Evolutionary conservation across 2,329 filamentous ascomycete species (phyloP).

Genomic region (Tolypocladium pustulatum): DNA sequence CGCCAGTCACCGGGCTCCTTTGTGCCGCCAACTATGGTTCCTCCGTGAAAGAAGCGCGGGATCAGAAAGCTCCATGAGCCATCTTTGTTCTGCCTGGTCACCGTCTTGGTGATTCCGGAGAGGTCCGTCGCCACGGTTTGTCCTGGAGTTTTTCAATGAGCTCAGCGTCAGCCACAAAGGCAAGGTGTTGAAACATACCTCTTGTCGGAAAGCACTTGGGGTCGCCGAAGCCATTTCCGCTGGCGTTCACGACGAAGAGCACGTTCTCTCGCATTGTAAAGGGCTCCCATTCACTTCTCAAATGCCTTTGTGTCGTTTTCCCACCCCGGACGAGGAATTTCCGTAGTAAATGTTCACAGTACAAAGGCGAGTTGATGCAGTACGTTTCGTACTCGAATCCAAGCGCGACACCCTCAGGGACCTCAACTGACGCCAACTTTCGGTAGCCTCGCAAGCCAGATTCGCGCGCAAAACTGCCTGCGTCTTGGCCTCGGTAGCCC

Average conservation of each 20-base stretch:
- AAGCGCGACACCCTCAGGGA: conserved; percentile 30
- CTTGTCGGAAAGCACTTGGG: conserved; percentile 20
- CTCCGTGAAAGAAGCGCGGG: conserved; percentile 48
- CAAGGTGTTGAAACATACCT: conserved; percentile 10
- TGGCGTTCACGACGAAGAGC: conserved; percentile 20
- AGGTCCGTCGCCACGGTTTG: conserved; percentile 28
- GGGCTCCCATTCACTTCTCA: conserved; percentile 21
- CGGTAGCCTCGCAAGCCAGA: conserved; percentile 17
- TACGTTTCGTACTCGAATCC: conserved; percentile 43
- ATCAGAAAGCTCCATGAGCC: conserved; percentile 53
- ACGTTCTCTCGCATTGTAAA: conserved; percentile 13
- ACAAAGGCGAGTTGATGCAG: conserved; percentile 44
- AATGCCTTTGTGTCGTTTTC: conserved; percentile 13
- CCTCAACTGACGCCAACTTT: conserved; percentile 19
- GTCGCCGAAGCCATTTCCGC: conserved; percentile 22
- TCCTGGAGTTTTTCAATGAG: conserved; percentile 9
- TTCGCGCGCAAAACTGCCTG: conserved; percentile 13
- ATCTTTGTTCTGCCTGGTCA: conserved; percentile 53
- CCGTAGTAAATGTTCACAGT: conserved; percentile 28
- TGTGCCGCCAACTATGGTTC: conserved; percentile 55
- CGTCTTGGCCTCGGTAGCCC: conserved; percentile 24
- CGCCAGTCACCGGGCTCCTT: conserved; percentile 42
- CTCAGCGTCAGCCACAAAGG: background rate
- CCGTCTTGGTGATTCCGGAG: conserved; percentile 19
- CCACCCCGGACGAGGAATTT: conserved; percentile 20